Percentiles rank a stretch among this genome's conserved stretches.
phyloP scores from a whole-genome alignment of 2,329 filamentous ascomycete species.

The Alternaria viburni region DNA sequence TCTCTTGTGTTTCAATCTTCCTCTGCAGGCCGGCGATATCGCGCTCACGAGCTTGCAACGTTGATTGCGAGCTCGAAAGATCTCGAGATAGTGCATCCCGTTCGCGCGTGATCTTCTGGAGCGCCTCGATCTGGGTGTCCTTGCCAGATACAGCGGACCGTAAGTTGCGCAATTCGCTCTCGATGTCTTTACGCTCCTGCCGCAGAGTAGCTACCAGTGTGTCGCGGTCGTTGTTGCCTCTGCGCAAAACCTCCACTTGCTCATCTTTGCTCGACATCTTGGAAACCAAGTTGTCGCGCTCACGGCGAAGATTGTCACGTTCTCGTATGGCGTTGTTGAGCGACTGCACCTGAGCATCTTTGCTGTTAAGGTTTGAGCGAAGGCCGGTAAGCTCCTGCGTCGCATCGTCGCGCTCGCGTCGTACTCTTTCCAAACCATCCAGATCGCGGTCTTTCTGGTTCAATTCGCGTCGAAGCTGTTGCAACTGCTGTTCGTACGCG shows the following conservation, averaged over 20 bases:
- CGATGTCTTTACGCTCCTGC: constrained; percentile 31
- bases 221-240: constrained; percentile 38
- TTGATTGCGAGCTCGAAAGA: constrained; percentile 36
- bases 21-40: constrained; percentile 39
- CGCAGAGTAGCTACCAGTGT: constrained; percentile 37
- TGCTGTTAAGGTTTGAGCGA: constrained; percentile 35
- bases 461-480: constrained; percentile 38
- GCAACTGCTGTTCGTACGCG: constrained; percentile 41
- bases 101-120: constrained; percentile 44
- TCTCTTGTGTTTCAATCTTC: constrained; percentile 40
- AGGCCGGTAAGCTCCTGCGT: constrained; percentile 40
- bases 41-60: constrained; percentile 42
- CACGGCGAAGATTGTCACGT: constrained; percentile 39
- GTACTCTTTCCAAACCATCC: constrained; percentile 31
- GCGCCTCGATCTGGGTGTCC: constrained; percentile 44
- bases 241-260: constrained; percentile 39
- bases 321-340: constrained; percentile 39
- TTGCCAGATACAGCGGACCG: constrained; percentile 38
- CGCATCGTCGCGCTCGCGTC: constrained; percentile 43
- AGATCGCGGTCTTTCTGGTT: constrained; percentile 41
- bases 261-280: constrained; percentile 39
- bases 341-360: constrained; percentile 39
- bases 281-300: constrained; percentile 34
- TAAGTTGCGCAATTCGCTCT: constrained; percentile 31
- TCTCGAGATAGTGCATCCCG: constrained; percentile 40